These are phyloP conservation scores for Trypanosomatidae sp. DNA, from an alignment of 208 protist genomes.

Conservation along the genomic window DNA sequence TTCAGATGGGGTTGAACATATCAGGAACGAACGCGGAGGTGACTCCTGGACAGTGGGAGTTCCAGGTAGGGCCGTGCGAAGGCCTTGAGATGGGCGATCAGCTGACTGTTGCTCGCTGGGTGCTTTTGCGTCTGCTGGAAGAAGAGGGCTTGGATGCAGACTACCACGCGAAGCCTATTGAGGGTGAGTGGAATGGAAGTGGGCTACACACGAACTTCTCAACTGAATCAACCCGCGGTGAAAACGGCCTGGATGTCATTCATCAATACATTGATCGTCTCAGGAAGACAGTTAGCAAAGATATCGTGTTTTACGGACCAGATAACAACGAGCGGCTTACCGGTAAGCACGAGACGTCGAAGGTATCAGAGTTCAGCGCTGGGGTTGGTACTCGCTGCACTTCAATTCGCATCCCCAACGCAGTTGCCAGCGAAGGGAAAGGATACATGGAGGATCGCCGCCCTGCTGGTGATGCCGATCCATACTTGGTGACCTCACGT, in stretches of 20 bases:
- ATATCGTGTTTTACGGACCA: slow-evolving; percentile 85
- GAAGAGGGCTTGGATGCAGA: slow-evolving; percentile 75
- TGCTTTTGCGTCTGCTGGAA: slow-evolving; percentile 89
- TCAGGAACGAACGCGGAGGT: slow-evolving; percentile 97
- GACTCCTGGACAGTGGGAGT: slow-evolving; percentile 98
- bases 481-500: slow-evolving; percentile 96
- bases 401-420: slow-evolving; percentile 97
- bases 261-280: slow-evolving; percentile 77
- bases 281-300: slow-evolving; percentile 62
- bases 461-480: slow-evolving; percentile 96
- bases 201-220: slow-evolving; percentile 98
- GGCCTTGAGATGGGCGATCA: slow-evolving; percentile 95
- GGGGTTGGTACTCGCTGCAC: slow-evolving; percentile 90
- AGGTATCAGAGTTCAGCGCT: slow-evolving; percentile 56
- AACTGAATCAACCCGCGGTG: slow-evolving; percentile 86
- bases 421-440: slow-evolving; percentile 81
- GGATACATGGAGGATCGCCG: slow-evolving; percentile 98
- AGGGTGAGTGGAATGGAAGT: slow-evolving; percentile 98
- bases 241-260: slow-evolving; percentile 78
- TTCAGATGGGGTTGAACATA: slow-evolving; percentile 83
- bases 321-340: slow-evolving; percentile 89
- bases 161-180: slow-evolving; percentile 93
- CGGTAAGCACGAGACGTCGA: slow-evolving; percentile 88
- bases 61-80: slow-evolving; percentile 94
- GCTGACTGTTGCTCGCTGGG: slow-evolving; percentile 91